Conservation (phyloP, 352 stramenopile genomes). For the Thraustochytrium striatum region DNA sequence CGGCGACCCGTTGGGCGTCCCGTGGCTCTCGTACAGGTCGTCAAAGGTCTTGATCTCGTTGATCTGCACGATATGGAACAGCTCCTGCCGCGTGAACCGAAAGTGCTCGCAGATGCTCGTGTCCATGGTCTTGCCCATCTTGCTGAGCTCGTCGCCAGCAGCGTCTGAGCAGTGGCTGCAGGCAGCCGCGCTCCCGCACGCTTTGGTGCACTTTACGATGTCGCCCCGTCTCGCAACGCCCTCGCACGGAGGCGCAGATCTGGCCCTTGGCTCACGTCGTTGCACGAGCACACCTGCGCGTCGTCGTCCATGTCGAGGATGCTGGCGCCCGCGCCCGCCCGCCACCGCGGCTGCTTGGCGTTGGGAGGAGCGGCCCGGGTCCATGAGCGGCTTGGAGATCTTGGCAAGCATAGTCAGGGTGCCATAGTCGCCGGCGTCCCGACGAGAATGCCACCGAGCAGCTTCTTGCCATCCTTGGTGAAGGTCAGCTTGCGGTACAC, state of each 20-base stretch:
- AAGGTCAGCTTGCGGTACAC: constrained; percentile 89
- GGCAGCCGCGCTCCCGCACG: constrained; percentile 77
- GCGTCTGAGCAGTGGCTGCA: constrained; percentile 81
- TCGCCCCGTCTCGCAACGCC: constrained; percentile 66
- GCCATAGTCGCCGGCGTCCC: constrained; percentile 82
- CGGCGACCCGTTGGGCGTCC: constrained; percentile 58
- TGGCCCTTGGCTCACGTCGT: constrained; percentile 77
- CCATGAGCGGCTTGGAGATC: constrained; percentile 61
- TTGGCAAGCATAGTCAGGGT: constrained; percentile 66
- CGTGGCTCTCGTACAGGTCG: constrained; percentile 74
- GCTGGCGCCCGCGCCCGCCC: constrained; percentile 55
- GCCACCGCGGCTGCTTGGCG: constrained; percentile 55
- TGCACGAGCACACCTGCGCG: constrained; percentile 83
- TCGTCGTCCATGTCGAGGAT: constrained; percentile 68
- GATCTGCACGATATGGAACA: constrained; percentile 76
- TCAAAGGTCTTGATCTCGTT: constrained; percentile 75
- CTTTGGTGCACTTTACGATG: constrained; percentile 77
- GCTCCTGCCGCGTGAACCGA: constrained; percentile 74
- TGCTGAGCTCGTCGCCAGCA: constrained; percentile 74
- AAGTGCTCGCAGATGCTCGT: constrained; percentile 86
- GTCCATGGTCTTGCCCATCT: constrained; percentile 73
- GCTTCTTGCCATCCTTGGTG: constrained; percentile 67
- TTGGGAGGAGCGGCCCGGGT: constrained; percentile 63
- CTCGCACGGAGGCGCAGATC: constrained; percentile 67
- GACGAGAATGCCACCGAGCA: constrained; percentile 79